Evolutionary conservation across 768 basidiomycete genomes (phyloP), one percentile per base, ranked within the genome.

Genomic region (Phylloporus rhodoxanthus): DNA sequence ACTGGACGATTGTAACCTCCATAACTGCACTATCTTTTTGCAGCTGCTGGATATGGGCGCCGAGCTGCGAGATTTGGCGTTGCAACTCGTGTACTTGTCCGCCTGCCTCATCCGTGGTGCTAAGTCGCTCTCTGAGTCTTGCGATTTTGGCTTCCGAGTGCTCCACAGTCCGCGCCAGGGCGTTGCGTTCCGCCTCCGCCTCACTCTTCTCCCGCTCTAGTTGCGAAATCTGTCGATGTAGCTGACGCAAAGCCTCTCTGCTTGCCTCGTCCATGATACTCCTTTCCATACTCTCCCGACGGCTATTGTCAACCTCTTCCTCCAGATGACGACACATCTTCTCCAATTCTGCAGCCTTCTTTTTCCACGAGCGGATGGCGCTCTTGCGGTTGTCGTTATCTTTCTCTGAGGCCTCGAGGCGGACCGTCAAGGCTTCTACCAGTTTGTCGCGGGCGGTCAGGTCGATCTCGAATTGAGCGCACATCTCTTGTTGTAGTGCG

Each of bases 211-310:
- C 87, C 37, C 78, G 70, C 58, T 89, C 85, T 32, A 94, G 72
- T n/a, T 78, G 75, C 8, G 79, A 77, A 54, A 97, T 91, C 61
- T 88, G 84, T 5, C 76, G 68, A 59, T 97, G 89, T 38, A 96
- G 75, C 68, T 82, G 81, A 39, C 87, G 75, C 60, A 97, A 71
- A 26, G 84, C 90, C 66, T 83, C 82, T 2, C 85, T 77, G 51
- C 85, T 87, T 2, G 87, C 85, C 55, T 84, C 85, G 58, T 88
- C 87, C 75, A 95, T 93, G 34, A 94, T 69, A 54, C 90, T 87
- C 17, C 84, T 72, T 52, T 87, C 85, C 66, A 91, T 71, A 58
- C 84, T 88, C 60, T 89, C 88, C 57, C 87, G 82, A 34, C 91
- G 75, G 37, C 85, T 86, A 7, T 79, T 75, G 53, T 97, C 94